Evolutionary conservation across 2,329 filamentous ascomycete genomes (phyloP).

Genomic region (Epichloe glyceriae): DNA sequence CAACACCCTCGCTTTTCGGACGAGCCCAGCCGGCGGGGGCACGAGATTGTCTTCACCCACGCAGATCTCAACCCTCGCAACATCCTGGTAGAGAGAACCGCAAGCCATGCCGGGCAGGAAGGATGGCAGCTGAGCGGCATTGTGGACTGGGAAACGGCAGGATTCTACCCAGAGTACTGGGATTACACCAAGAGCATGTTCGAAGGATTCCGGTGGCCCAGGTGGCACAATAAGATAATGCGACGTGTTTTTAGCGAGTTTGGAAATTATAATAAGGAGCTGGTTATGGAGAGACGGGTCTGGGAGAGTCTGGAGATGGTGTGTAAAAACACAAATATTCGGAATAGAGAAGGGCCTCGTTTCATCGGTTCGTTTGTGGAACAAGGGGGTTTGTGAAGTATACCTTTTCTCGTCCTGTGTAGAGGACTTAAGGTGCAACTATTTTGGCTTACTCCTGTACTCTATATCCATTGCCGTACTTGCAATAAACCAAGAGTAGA

Average conservation of each 20-base stretch:
- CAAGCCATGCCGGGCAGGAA: conserved; percentile 1
- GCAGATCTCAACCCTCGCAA: not conserved
- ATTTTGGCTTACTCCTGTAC: too few species aligned
- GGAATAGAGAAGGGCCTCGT: too few species aligned
- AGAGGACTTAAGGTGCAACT: too few species aligned
- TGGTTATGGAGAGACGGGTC: not conserved
- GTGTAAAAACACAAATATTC: not conserved
- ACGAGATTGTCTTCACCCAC: not conserved
- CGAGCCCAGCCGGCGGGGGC: not conserved
- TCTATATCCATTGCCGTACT: too few species aligned
- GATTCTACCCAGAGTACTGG: conserved; percentile 11
- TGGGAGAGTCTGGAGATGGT: not conserved
- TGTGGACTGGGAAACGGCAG: conserved; percentile 11
- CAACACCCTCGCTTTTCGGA: not conserved
- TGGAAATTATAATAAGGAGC: not conserved
- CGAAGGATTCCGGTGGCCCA: not conserved
- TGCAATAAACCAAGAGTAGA: too few species aligned
- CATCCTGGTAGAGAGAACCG: not conserved
- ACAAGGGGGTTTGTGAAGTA: too few species aligned
- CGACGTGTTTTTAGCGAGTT: not conserved
- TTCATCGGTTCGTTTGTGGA: too few species aligned
- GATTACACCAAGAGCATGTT: conserved; percentile 7
- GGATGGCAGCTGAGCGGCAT: conserved; percentile 6
- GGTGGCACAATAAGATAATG: not conserved
- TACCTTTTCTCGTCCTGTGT: too few species aligned